A percentile compares a stretch with the other conserved stretches of the same genome.
Conservation (phyloP, 2,329 filamentous ascomycete genomes). For the Madurella mycetomatis region DNA sequence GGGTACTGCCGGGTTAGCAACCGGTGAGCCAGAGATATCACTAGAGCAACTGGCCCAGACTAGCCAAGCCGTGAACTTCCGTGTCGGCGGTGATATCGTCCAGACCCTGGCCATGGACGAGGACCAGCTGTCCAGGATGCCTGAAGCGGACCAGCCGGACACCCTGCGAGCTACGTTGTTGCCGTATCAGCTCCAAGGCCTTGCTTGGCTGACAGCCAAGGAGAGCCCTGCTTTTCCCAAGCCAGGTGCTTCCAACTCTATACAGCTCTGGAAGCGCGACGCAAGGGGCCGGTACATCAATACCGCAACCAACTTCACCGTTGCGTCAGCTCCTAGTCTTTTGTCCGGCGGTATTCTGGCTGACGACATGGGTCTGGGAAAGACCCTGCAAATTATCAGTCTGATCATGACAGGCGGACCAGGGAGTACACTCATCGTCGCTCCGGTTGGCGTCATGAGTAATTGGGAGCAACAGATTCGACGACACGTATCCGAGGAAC, state of each 20-base stretch:
- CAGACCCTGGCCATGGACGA: slow-evolving; percentile 70
- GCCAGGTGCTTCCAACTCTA: slow-evolving; percentile 53
- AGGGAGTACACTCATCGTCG: slow-evolving; percentile 71
- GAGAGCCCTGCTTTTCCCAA: slow-evolving; percentile 65
- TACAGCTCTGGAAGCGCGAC: slow-evolving; percentile 73
- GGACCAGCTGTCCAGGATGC: slow-evolving; percentile 64
- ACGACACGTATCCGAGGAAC: slow-evolving; percentile 62
- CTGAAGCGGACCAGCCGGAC: slow-evolving; percentile 64
- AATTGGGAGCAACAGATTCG: slow-evolving; percentile 82
- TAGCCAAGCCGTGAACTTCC: slow-evolving; percentile 64
- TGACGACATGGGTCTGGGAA: slow-evolving; percentile 90
- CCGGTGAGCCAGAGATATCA: slow-evolving; percentile 39
- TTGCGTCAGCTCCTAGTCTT: slow-evolving; percentile 53
- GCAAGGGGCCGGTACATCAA: slow-evolving; percentile 51
- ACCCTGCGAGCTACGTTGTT: slow-evolving; percentile 63
- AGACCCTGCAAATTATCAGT: slow-evolving; percentile 82
- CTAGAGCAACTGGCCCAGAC: slow-evolving; percentile 61
- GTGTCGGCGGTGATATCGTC: slow-evolving; percentile 59
- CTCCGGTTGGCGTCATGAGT: slow-evolving; percentile 81
- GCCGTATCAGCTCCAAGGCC: slow-evolving; percentile 75
- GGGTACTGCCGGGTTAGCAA: slow-evolving; percentile 35
- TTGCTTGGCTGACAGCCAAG: slow-evolving; percentile 76
- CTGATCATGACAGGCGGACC: slow-evolving; percentile 58
- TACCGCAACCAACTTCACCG: slow-evolving; percentile 67
- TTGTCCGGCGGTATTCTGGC: slow-evolving; percentile 80